Conservation (phyloP, 78 protist genomes). For the Trichosphaerium sp. region DNA sequence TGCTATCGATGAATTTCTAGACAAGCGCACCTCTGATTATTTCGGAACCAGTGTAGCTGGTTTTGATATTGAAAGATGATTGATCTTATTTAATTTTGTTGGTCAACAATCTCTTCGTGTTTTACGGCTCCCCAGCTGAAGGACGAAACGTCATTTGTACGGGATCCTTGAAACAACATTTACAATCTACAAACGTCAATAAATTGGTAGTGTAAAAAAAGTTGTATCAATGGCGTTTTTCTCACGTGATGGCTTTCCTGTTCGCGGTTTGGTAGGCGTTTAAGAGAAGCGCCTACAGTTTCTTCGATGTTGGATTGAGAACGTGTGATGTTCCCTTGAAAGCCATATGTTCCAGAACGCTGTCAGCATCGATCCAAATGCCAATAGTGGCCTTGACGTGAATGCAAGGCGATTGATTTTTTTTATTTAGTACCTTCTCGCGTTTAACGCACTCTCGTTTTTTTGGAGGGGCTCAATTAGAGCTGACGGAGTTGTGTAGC, state of each 20-base stretch:
- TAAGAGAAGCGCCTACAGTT: slow-evolving; percentile 85
- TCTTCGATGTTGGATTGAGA: slow-evolving; percentile 56
- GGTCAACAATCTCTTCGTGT: slow-evolving; percentile 66
- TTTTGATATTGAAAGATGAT: not conserved
- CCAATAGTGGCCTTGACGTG: slow-evolving; percentile 57
- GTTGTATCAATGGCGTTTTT: no score
- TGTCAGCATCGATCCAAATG: slow-evolving; percentile 88
- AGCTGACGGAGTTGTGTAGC: no score
- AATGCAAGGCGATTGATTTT: not conserved
- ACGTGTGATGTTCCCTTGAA: slow-evolving; percentile 80
- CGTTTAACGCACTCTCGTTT: no score
- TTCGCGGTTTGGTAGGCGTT: slow-evolving; percentile 92
- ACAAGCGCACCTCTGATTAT: slow-evolving; percentile 34
- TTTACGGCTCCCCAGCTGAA: slow-evolving; percentile 84
- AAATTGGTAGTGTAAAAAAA: no score
- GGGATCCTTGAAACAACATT: slow-evolving; percentile 67
- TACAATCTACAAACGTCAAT: no score
- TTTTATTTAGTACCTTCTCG: not conserved
- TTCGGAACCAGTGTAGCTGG: slow-evolving; percentile 12
- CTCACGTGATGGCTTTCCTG: no score
- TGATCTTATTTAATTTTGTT: slow-evolving; percentile 34
- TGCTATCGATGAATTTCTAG: no score
- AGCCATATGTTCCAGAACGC: slow-evolving; percentile 79
- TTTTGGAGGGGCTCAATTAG: no score
- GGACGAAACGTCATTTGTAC: slow-evolving; percentile 51